These are phyloP conservation scores for Lipomyces sp. DNA, from an alignment of 805 yeast genomes.

Conservation along the genomic window DNA sequence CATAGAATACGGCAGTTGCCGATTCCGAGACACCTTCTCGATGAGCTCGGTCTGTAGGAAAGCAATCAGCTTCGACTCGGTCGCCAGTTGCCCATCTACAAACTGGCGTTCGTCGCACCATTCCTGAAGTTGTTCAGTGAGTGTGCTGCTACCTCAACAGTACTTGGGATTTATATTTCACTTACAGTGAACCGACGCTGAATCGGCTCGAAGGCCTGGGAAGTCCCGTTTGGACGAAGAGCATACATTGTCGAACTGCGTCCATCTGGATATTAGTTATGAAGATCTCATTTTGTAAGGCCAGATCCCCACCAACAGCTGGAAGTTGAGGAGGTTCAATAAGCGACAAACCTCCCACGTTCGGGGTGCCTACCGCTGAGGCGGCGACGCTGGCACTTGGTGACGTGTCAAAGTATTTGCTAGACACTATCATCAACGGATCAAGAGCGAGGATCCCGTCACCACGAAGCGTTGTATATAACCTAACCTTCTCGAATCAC, in stretches of 20 bases:
- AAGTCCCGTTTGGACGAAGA: neutral
- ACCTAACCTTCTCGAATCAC: no score
- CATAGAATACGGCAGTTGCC: neutral
- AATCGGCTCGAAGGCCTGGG: neutral
- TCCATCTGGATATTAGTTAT: neutral
- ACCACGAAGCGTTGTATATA: no score
- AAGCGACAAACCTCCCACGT: neutral
- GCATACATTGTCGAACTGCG: neutral
- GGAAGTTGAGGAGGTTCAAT: neutral
- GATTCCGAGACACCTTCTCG: neutral
- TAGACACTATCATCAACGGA: no score
- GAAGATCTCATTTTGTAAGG: neutral
- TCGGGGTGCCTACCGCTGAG: neutral
- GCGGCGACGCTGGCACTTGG: neutral
- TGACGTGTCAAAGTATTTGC: no score
- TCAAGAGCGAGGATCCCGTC: no score
- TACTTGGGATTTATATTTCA: neutral
- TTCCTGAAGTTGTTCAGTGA: slow-evolving; percentile 1
- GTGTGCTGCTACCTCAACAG: slow-evolving; percentile 1
- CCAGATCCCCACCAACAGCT: neutral
- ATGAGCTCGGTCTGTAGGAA: neutral
- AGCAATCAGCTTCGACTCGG: neutral
- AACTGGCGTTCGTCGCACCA: slow-evolving; percentile 4
- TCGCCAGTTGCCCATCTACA: slow-evolving; percentile 2
- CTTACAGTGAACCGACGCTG: neutral